Conservation (phyloP, 352 stramenopile species). For the Aphanomyces euteiches region DNA sequence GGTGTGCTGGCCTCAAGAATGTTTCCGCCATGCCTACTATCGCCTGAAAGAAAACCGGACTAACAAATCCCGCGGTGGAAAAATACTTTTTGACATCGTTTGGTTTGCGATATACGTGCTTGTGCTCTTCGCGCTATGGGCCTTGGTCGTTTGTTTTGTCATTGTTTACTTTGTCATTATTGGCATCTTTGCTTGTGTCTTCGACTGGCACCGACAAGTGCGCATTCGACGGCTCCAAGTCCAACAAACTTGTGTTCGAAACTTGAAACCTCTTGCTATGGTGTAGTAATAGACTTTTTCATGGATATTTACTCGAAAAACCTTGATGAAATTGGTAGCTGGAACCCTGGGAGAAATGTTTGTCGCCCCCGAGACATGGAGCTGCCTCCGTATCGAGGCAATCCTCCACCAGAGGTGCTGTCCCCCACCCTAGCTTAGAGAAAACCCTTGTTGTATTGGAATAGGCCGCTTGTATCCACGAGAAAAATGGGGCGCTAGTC, state of each 20-base stretch:
- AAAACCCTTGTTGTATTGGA: too few relatives aligned
- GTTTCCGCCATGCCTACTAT: background rate
- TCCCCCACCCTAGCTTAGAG: too few relatives aligned
- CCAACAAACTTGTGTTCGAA: background rate
- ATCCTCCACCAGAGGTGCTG: too few relatives aligned
- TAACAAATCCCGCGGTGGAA: background rate
- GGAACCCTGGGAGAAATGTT: too few relatives aligned
- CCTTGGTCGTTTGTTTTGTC: conserved; percentile 19
- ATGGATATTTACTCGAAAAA: too few relatives aligned
- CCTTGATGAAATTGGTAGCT: too few relatives aligned
- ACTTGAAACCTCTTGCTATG: background rate
- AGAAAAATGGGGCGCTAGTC: too few relatives aligned
- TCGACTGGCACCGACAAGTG: background rate
- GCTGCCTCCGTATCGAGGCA: too few relatives aligned
- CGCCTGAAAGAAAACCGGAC: background rate
- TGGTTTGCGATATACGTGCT: background rate
- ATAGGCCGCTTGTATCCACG: too few relatives aligned
- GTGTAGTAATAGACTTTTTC: too few relatives aligned
- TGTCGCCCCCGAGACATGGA: too few relatives aligned
- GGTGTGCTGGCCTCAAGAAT: background rate
- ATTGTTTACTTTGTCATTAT: conserved; percentile 20
- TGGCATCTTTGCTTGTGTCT: background rate
- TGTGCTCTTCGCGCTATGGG: background rate
- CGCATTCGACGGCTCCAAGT: conserved; percentile 13
- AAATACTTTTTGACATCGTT: background rate